These are phyloP conservation scores for Aspergillus ochraceoroseus DNA, from an alignment of 2,329 filamentous ascomycete genomes.

Conservation along the genomic window DNA sequence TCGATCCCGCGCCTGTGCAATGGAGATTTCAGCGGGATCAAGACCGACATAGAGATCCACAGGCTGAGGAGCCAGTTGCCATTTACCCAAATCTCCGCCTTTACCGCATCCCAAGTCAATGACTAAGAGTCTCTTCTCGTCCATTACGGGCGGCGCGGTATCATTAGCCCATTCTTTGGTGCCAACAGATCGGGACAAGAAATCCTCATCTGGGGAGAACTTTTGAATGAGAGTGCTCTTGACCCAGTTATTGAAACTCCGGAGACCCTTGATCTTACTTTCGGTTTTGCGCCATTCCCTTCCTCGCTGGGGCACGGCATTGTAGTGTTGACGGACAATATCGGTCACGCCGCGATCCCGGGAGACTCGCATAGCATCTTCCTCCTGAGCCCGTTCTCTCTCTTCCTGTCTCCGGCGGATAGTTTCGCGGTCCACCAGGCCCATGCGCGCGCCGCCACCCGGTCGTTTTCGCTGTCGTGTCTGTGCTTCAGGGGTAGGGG, in stretches of 20 bases:
- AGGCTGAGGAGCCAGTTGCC: constrained; percentile 86
- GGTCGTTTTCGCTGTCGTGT: constrained; percentile 45
- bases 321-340: constrained; percentile 90
- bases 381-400: constrained; percentile 40
- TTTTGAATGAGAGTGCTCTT: constrained; percentile 97
- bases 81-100: constrained; percentile 90
- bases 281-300: constrained; percentile 92
- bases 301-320: constrained; percentile 86
- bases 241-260: constrained; percentile 98
- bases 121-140: constrained; percentile 63
- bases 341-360: constrained; percentile 64
- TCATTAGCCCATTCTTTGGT: constrained; percentile 43
- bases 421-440: constrained; percentile 36
- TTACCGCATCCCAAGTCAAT: constrained; percentile 96
- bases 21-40: constrained; percentile 87
- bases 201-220: constrained; percentile 77
- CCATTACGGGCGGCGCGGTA: constrained; percentile 29
- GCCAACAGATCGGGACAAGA: constrained; percentile 51
- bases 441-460: constrained; percentile 44
- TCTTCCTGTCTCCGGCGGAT: constrained; percentile 43
- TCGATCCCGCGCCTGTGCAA: constrained; percentile 81
- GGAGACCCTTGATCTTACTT: constrained; percentile 88
- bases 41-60: constrained; percentile 92
- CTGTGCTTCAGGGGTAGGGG: constrained; percentile 38
- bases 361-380: constrained; percentile 35